A percentile compares a stretch with the other conserved stretches of the same genome.
phyloP scores from a whole-genome alignment of 257 asterid genomes.

The Nicotiana tomentosiformis region DNA sequence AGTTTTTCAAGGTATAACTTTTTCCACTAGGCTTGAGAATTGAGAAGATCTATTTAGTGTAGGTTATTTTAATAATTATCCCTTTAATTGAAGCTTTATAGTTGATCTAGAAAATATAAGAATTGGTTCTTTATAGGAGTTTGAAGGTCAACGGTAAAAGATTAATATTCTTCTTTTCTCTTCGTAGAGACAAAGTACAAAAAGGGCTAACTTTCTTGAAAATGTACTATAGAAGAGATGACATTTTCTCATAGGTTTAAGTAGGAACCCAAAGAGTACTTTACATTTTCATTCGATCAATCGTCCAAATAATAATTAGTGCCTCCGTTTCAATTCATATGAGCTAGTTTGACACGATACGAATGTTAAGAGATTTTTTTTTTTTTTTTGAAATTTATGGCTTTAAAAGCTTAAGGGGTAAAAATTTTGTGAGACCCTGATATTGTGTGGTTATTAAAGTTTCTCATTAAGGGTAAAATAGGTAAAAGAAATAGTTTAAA shows the following conservation, averaged over 20 bases:
- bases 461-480: too few relatives aligned
- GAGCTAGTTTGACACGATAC: too few relatives aligned
- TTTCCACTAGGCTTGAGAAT: background rate
- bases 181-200: background rate
- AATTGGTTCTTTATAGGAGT: background rate
- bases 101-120: background rate
- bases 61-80: background rate
- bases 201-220: background rate
- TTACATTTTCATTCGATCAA: too few relatives aligned
- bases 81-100: background rate
- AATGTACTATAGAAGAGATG: background rate
- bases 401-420: too few relatives aligned
- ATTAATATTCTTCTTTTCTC: background rate
- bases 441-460: too few relatives aligned
- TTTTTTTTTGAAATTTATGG: too few relatives aligned
- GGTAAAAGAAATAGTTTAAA: too few relatives aligned
- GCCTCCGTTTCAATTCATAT: too few relatives aligned
- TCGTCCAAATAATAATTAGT: too few relatives aligned
- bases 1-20: background rate
- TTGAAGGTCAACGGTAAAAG: background rate
- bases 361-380: too few relatives aligned
- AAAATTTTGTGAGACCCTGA: too few relatives aligned
- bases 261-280: background rate
- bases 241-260: background rate
- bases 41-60: background rate